Base-by-base conservation (phyloP, 768 basidiomycete genomes). In the Nidularia pulvinata region DNA sequence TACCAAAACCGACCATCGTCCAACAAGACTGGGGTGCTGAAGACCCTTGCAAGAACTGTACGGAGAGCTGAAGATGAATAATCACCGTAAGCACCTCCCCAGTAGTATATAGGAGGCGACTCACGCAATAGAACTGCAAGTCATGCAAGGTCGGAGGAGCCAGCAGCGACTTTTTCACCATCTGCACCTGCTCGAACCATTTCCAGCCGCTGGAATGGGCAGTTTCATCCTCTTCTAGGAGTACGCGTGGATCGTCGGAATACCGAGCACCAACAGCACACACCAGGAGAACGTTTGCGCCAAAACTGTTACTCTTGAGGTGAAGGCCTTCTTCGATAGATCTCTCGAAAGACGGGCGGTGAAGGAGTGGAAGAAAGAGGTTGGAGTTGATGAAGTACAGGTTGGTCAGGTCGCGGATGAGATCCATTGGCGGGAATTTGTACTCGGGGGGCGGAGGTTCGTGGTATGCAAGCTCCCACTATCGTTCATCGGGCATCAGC, bases 111-210 rank as follows among this genome's bases (percentile, higher is more conserved):
- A 7, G 16, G 14, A 37, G 50, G 16, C 61, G 19, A 72, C 80
- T 71, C 58, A 78, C 80, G 42, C 73, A 74, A 62, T 86, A 85
- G 36, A 78, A 76, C 63, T 95, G 93, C 48, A 95, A 66, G 57
- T 94, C 93, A 64, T 83, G 86, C 55, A 95, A 63, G 5, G 78
- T 70, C 1, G 91, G 88, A 5, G 87, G 82, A 0, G 75, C 70
- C 10, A 92, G 69, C n/a, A 91, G 69, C 0, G 79, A 81, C 60
- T 80, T 82, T 51, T 83, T 81, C 35, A 86, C 77, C 62, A 81
- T 75, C 53, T 89, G 82, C 1, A 87, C 83, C 60, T 89, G 86
- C n/a, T 81, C 72, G 57, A 85, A 85, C 73, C 80, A 89, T 59
- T 77, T 81, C 84, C 84, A 88, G 0, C 86, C 86, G 2, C 76